phyloP scores from a whole-genome alignment of 2,329 filamentous ascomycete species.

The Cadophora sp. region DNA sequence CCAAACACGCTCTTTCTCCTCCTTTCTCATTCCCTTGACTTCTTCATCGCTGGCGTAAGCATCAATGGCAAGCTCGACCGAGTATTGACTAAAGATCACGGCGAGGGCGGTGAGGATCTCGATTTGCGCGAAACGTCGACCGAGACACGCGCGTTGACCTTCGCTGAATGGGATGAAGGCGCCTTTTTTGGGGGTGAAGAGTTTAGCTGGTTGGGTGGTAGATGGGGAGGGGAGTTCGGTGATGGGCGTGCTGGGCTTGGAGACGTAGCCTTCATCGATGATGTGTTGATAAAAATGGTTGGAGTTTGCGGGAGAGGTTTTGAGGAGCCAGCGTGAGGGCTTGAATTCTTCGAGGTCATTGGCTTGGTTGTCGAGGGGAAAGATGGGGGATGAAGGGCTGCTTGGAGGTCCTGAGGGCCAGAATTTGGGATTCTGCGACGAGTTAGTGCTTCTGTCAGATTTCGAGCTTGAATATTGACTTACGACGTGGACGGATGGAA shows the following conservation, averaged over 20 bases:
- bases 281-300: background rate
- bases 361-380: slow-evolving; percentile 28
- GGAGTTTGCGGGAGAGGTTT: background rate
- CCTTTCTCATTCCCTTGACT: slow-evolving; percentile 3
- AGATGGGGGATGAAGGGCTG: slow-evolving; percentile 44
- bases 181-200: slow-evolving; percentile 56
- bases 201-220: background rate
- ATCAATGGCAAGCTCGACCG: slow-evolving; percentile 34
- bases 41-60: slow-evolving; percentile 36
- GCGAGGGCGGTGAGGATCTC: slow-evolving; percentile 63
- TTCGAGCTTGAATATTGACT: background rate
- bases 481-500: slow-evolving; percentile 60
- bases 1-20: slow-evolving; percentile 3
- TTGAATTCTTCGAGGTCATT: slow-evolving; percentile 71
- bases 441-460: background rate
- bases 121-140: slow-evolving; percentile 64
- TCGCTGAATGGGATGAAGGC: slow-evolving; percentile 65
- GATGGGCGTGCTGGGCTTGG: background rate
- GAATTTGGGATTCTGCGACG: slow-evolving; percentile 64
- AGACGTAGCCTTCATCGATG: slow-evolving; percentile 6
- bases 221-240: background rate
- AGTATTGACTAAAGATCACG: slow-evolving; percentile 54
- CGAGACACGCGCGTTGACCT: slow-evolving; percentile 62
- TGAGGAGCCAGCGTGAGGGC: slow-evolving; percentile 72
- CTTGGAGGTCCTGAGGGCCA: slow-evolving; percentile 61